Conservation (phyloP, 1,284 basidiomycete species). For the Cryptococcus amylolentus region DNA sequence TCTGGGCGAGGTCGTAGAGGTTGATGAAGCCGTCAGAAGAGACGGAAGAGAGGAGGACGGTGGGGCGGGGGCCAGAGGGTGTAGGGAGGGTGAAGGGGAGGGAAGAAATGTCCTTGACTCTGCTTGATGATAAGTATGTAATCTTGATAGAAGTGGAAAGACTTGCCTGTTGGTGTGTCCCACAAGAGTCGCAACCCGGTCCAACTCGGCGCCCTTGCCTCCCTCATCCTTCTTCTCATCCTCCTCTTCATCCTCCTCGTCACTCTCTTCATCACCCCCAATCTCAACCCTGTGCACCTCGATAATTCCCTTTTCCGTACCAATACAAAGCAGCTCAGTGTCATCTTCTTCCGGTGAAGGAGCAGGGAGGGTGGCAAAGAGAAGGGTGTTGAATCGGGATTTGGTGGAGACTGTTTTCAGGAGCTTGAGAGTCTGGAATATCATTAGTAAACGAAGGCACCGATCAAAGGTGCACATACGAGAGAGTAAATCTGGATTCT, state of each 20-base stretch:
- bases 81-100: conserved; percentile 29
- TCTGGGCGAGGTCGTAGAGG: conserved; percentile 62
- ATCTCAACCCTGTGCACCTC: conserved; percentile 60
- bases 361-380: conserved; percentile 60
- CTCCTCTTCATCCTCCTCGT: conserved; percentile 25
- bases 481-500: conserved; percentile 77
- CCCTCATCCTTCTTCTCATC: conserved; percentile 20
- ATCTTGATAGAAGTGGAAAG: neutral
- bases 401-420: conserved; percentile 68
- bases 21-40: conserved; percentile 82
- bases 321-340: conserved; percentile 63
- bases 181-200: conserved; percentile 34
- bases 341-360: conserved; percentile 48
- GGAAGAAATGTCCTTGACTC: conserved; percentile 45
- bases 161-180: conserved; percentile 47
- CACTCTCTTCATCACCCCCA: conserved; percentile 24
- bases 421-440: conserved; percentile 63
- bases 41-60: conserved; percentile 65
- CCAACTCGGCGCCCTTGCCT: conserved; percentile 29
- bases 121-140: conserved; percentile 11
- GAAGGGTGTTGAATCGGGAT: conserved; percentile 72
- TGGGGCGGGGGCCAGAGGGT: conserved; percentile 35
- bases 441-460: neutral
- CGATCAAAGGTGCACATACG: conserved; percentile 52
- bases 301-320: conserved; percentile 79